These are phyloP conservation scores for Peterozyma toletana DNA, from an alignment of 805 yeast species.

Conservation along the genomic window DNA sequence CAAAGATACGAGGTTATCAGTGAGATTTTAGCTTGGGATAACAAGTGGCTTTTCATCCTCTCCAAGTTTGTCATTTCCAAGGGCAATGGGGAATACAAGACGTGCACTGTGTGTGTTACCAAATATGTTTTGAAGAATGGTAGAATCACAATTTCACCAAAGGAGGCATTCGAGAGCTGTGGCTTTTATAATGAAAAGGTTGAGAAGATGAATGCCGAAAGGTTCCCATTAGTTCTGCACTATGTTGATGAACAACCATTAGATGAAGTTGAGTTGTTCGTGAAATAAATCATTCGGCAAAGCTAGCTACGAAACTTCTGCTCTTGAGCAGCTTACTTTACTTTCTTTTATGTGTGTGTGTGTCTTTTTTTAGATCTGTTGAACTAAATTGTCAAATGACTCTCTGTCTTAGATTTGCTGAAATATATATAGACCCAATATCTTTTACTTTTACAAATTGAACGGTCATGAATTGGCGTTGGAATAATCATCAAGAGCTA, in stretches of 20 bases:
- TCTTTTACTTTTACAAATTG: no score
- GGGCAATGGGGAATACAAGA: constrained; percentile 19
- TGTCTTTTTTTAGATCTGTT: no score
- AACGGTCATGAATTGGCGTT: no score
- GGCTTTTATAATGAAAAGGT: constrained; percentile 51
- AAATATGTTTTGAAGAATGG: constrained; percentile 79
- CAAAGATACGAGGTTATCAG: constrained; percentile 48
- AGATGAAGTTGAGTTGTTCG: neutral
- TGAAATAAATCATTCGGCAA: neutral
- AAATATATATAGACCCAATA: no score
- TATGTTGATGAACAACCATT: constrained; percentile 19
- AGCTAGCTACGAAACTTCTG: no score
- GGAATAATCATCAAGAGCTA: no score
- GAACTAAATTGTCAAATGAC: no score
- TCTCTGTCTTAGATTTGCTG: no score
- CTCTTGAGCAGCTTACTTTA: no score
- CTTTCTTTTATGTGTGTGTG: no score
- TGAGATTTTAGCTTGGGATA: constrained; percentile 73
- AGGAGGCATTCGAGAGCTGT: constrained; percentile 44
- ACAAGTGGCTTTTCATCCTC: constrained; percentile 75
- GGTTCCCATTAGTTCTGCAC: constrained; percentile 30
- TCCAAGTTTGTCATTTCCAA: constrained; percentile 46
- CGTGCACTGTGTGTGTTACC: constrained; percentile 55
- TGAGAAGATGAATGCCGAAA: constrained; percentile 30
- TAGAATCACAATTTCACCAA: constrained; percentile 67